These are phyloP conservation scores for Setaria italica DNA, from an alignment of 202 grass and related monocot species.

Conservation along the genomic window DNA sequence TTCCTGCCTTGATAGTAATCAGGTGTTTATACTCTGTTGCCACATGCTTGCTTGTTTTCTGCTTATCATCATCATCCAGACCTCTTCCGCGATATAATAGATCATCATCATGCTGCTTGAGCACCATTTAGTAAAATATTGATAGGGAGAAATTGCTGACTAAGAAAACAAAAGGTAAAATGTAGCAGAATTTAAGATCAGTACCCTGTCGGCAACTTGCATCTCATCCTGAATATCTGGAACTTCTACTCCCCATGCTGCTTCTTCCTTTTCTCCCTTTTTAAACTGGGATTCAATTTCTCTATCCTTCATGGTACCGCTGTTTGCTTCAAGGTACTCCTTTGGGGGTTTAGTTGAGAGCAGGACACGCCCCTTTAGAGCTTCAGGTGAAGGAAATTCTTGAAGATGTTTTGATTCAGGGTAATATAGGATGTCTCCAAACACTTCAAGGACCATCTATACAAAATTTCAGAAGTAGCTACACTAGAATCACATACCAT, in stretches of 20 bases:
- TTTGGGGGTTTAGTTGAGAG: slow-evolving; percentile 97
- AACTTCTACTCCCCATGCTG: slow-evolving; percentile 83
- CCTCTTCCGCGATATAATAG: slow-evolving; percentile 39
- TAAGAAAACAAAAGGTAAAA: slow-evolving; percentile 34
- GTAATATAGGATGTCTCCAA: slow-evolving; percentile 86
- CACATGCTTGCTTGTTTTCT: slow-evolving; percentile 41
- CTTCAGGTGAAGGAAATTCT: slow-evolving; percentile 94
- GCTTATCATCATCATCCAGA: slow-evolving; percentile 48
- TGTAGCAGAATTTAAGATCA: slow-evolving; percentile 18
- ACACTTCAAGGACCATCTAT: slow-evolving; percentile 91
- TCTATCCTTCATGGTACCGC: slow-evolving; percentile 55
- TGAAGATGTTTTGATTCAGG: slow-evolving; percentile 80
- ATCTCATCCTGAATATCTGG: slow-evolving; percentile 72
- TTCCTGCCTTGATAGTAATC: slow-evolving; percentile 88
- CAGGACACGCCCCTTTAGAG: slow-evolving; percentile 75
- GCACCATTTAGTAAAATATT: slow-evolving; percentile 37
- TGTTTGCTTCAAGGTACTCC: slow-evolving; percentile 87
- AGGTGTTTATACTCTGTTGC: slow-evolving; percentile 76
- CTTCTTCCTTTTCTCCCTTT: slow-evolving; percentile 66
- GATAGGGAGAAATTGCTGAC: neutral
- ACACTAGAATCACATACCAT: slow-evolving; percentile 35
- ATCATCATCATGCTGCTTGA: slow-evolving; percentile 55
- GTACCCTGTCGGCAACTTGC: slow-evolving; percentile 60
- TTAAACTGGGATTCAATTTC: slow-evolving; percentile 37
- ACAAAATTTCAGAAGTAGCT: slow-evolving; percentile 58